Conservation (phyloP, 2,329 filamentous ascomycete genomes). For the Claviceps sorghi region DNA sequence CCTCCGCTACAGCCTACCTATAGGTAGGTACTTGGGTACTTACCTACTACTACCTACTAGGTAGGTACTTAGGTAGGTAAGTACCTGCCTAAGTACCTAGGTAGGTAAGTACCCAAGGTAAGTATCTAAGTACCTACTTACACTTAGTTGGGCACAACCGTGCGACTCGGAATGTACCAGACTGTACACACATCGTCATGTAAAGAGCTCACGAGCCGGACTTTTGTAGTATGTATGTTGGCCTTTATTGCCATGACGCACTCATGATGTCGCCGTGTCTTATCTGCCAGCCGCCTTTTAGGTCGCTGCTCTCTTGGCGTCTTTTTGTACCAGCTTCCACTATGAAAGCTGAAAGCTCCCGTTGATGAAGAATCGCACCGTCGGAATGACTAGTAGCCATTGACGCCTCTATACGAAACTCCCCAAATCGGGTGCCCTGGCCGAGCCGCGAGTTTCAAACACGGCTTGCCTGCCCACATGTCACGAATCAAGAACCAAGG, state of each 20-base stretch:
- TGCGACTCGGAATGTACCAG: too few species aligned
- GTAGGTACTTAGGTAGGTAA: too few species aligned
- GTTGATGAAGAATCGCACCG: background rate
- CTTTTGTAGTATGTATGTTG: background rate
- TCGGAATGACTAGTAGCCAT: background rate
- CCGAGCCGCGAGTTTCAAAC: too few species aligned
- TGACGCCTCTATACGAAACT: background rate
- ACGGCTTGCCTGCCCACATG: too few species aligned
- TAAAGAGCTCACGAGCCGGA: background rate
- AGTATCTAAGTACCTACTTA: background rate
- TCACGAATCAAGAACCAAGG: too few species aligned
- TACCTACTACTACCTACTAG: too few species aligned
- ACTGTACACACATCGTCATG: background rate
- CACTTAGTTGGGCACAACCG: too few species aligned
- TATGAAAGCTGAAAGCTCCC: background rate
- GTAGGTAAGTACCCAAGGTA: background rate
- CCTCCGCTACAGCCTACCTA: too few species aligned
- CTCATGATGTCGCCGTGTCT: background rate
- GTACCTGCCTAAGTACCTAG: too few species aligned
- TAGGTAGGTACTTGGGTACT: background rate
- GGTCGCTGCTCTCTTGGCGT: background rate
- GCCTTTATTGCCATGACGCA: background rate
- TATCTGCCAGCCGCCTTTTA: background rate
- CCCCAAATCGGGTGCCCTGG: background rate
- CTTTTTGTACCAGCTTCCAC: background rate